Evolutionary conservation across 805 yeast genomes (phyloP), one percentile per base, ranked within the genome.

Genomic region (Starmerella tilneyi): DNA sequence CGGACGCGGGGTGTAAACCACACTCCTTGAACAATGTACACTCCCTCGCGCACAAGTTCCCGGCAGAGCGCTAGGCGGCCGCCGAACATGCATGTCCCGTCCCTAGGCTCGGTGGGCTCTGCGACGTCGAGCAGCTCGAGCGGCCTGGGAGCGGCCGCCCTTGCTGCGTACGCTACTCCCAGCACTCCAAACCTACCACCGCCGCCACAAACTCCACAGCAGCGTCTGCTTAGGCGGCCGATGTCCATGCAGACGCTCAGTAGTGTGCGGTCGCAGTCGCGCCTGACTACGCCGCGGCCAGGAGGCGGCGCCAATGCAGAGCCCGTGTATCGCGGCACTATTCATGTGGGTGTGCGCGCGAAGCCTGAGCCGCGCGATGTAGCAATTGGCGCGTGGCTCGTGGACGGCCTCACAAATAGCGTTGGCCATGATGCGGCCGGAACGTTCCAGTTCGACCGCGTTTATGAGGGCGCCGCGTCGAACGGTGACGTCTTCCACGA

Each of bases 321-420:
- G 12, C 52, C 41, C 24, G 41, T 64, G 0, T 82, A 80, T 56
- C 70, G 76, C 4, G 94, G 94, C 1, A 70, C 79, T 13, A 84
- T 85, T 51, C 72, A 75, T 1, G 95, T 85, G 1, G 74, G 86
- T 0, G 73, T 85, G 11, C 67, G 96, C 49, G 85, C 88, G 15
- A 78, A 80, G 52, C 95, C 95, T 0, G 59, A 48, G 39, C 22
- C 17, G 21, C 32, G 30, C 16, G 30, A 28, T 12, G 17, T 15
- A 13, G 28, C 43, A 4, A n/a, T 33, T 9, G 33, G 36, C 7
- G 37, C 43, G 27, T 47, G 51, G 54, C 32, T 21, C 16, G 31
- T 50, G 4, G 43, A 32, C 26, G 37, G 46, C 9, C 24, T 23
- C 21, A 24, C 35, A 9, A 41, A 45, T 30, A 9, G 19, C 16